Conservation (phyloP, 2,329 filamentous ascomycete genomes). For the Dactylellina haptotyla region DNA sequence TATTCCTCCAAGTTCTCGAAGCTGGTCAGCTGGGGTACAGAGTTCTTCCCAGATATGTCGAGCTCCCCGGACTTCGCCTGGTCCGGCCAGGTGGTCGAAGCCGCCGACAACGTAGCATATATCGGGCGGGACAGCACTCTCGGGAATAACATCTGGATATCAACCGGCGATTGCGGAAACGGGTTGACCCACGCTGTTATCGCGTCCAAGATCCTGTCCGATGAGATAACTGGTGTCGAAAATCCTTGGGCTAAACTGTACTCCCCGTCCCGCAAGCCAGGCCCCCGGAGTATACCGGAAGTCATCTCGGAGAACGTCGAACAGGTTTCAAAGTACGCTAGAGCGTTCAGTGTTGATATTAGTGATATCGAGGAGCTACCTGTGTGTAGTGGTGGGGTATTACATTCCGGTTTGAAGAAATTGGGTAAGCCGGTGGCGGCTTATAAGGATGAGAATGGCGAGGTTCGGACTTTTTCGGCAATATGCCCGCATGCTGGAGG, state of each 20-base stretch:
- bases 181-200: slow-evolving; percentile 69
- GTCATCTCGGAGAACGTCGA: slow-evolving; percentile 63
- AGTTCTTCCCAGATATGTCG: slow-evolving; percentile 66
- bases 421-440: slow-evolving; percentile 66
- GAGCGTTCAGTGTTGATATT: slow-evolving; percentile 67
- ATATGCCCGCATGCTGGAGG: slow-evolving; percentile 69
- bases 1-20: slow-evolving; percentile 63
- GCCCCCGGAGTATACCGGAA: slow-evolving; percentile 65
- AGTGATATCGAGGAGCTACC: slow-evolving; percentile 68
- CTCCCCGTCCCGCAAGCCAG: slow-evolving; percentile 66
- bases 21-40: slow-evolving; percentile 67
- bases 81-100: slow-evolving; percentile 70
- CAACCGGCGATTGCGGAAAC: slow-evolving; percentile 70
- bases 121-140: slow-evolving; percentile 68
- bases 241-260: slow-evolving; percentile 67
- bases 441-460: slow-evolving; percentile 68
- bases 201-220: slow-evolving; percentile 67
- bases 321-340: slow-evolving; percentile 69
- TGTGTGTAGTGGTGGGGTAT: slow-evolving; percentile 66
- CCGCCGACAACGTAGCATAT: slow-evolving; percentile 68
- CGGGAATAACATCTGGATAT: slow-evolving; percentile 66
- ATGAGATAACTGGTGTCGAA: slow-evolving; percentile 64
- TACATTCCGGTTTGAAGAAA: slow-evolving; percentile 62
- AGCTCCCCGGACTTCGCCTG: slow-evolving; percentile 67
- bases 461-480: slow-evolving; percentile 66